Evolutionary conservation across 164 flowering plant species (phyloP), one percentile per base, ranked within the genome.

Genomic region (Stephania cephalantha): DNA sequence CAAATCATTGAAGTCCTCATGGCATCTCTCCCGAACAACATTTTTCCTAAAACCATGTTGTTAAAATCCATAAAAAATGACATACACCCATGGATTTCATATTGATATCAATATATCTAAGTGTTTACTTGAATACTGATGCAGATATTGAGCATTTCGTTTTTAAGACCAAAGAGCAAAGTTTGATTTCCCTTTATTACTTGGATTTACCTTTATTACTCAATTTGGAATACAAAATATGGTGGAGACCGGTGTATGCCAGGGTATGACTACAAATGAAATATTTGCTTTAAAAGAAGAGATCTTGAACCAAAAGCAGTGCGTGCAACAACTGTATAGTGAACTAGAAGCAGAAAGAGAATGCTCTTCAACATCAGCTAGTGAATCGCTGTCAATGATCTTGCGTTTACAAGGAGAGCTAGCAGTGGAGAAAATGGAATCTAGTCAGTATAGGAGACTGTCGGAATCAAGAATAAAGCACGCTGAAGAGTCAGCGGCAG

Each of bases 321-420:
- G 91, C 70, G 83, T 95, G 25, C 91, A 89, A 55, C 84, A 88
- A 61, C 93, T 95, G 1, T 84, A 87, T 78, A 29, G 58, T 7
- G 99, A 95, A 73, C 76, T 95, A 52, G 99, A 95, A 42, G 86
- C 78, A 72, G 99, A 95, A 73, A 82, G 99, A 79, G 99, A 95
- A 79, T 89, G 97, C 13, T 84, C 99, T 0, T 82, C 90, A 7
- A 75, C 91, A 10, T 95, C 99, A 6, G 91, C 91, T 6, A 88
- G 81, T 73, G 98, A 93, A 80, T 88, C 97, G 17, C 53, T 95
- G 22, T 88, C 98, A 0, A 91, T 92, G 91, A 95, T 95, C 20
- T 73, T 90, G 75, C 91, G 97, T 12, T 68, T 95, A 71, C 99
- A 95, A 81, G 94, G 85, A 30, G 97, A 91, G 75, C 92, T 88